Percentiles rank a stretch among this genome's conserved stretches.
Conservation (phyloP, 495 filamentous ascomycete genomes). For the Xylona heveae region DNA sequence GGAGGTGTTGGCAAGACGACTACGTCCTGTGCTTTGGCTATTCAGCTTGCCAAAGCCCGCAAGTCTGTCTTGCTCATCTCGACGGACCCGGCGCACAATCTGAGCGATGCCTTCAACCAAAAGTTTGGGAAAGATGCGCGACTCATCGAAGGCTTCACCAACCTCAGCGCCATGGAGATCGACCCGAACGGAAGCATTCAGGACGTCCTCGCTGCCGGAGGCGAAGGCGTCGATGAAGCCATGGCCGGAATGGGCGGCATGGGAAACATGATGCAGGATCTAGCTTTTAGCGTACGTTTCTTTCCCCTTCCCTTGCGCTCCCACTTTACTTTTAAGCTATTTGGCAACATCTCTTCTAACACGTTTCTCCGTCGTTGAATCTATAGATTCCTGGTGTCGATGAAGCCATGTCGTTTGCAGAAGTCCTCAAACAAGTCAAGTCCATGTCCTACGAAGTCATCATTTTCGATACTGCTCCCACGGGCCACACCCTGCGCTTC, state of each 20-base stretch:
- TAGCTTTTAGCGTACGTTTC: conserved; percentile 42
- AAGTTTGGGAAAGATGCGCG: conserved; percentile 99
- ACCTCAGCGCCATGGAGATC: conserved; percentile 97
- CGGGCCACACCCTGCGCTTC: conserved; percentile 97
- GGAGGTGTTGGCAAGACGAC: conserved; percentile 99
- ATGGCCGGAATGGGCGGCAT: conserved; percentile 40
- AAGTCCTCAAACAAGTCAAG: conserved; percentile 98
- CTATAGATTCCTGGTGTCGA: conserved; percentile 92
- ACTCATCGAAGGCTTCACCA: conserved; percentile 74
- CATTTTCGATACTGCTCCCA: conserved; percentile 97
- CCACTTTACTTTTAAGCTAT: not conserved
- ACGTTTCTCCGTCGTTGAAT: conserved; percentile 9
- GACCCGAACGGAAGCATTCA: conserved; percentile 97
- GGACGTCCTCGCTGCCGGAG: conserved; percentile 68
- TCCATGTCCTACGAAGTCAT: conserved; percentile 97
- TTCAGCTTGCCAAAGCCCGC: conserved; percentile 91
- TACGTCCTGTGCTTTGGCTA: conserved; percentile 91
- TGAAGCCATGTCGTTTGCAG: conserved; percentile 98
- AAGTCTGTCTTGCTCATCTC: conserved; percentile 93
- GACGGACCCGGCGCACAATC: conserved; percentile 95
- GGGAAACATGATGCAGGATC: conserved; percentile 55
- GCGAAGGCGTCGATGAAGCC: conserved; percentile 47
- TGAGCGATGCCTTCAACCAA: conserved; percentile 93
- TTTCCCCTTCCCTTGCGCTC: not conserved
- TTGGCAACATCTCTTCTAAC: not conserved